Base-by-base conservation (phyloP, 2,329 filamentous ascomycete species). In the Pyrenophora graminea region DNA sequence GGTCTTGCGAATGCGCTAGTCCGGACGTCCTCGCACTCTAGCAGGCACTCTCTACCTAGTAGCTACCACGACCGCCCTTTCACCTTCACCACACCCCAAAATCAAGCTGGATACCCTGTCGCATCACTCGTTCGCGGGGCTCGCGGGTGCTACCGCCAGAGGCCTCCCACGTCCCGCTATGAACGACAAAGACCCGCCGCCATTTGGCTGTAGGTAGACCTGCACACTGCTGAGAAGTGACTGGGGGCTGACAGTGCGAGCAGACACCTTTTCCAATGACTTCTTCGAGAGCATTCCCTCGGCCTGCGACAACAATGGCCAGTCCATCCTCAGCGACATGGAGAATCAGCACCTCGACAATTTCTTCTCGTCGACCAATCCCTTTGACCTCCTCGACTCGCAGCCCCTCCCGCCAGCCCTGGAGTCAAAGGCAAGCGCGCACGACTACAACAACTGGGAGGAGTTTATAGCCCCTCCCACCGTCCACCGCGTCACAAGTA, bases 401-500 rank as follows among this genome's bases (percentile, higher is more conserved):
- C 42, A 49, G 1, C n/a, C 51, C 31, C 63, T 61, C 7, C 31
- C 55, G 5, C 33, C 61, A 6, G 23, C 51, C 15, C 6, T 55
- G 15, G 66, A 67, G 42, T 37, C 57, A 10, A 69, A 68, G 53
- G 60, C 63, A 30, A 53, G 47, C 33, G 39, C 58, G 39, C 62
- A 62, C 38, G 61, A 63, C 54, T 63, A 64, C 56, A 56, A 42
- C 55, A 55, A 63, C 58, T 71, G 68, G 67, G 51, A 51, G 32
- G 48, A 41, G 37, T 69, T 63, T 42, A 58, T 65, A 13, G 63
- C 66, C 10, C 70, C 70, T 1, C 58, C 69, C 15, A 70, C 63
- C 2, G 63, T 73, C 25, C 69, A 72, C 51, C 52, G 62, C 15
- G 66, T 72, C 32, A 70, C 69, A 2, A 67, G 68, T 45, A 72